Evolutionary conservation across 2,329 filamentous ascomycete species (phyloP), one percentile per base, ranked within the genome.

Genomic region (Bipolaris sorokiniana): DNA sequence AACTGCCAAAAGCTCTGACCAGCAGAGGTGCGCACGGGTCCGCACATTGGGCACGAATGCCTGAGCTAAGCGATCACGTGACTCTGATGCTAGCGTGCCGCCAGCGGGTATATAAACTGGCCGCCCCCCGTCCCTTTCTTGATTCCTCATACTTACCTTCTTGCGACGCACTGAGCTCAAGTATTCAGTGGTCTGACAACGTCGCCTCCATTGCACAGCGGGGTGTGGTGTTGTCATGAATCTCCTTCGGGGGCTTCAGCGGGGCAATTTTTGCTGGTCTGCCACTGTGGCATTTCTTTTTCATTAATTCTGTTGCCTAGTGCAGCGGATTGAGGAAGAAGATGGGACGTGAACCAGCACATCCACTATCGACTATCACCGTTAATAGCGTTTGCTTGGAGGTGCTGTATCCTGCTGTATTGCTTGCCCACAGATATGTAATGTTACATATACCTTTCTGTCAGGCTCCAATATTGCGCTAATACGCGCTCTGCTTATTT

Each of bases 251-350:
- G 69, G 64, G 61, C 63, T 62, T 74, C 66, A 65, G 59, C 56
- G 70, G 67, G 59, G 58, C 51, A 68, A 70, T 70, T 70, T 70
- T 70, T 70, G 65, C 59, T 69, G 65, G 65, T 54, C 61, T 48
- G 48, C 48, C 46, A 50, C 28, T 42, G 40, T 34, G 38, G 54
- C 53, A 50, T n/a, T 11, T 48, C 46, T 51, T 77, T 78, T 79
- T 80, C 77, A 70, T 78, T 77, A 66, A 70, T 72, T 50, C 44
- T 54, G 31, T 47, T 59, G 47, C 56, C 69, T 69, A 58, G 71
- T 36, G 61, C 66, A 65, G 58, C 53, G 70, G 47, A 57, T 73
- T 73, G 75, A 77, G 66, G 77, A 78, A 78, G 76, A 71, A 63
- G 40, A 28, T 11, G 7, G 20, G 22, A 4, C 31, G 6, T 16